phyloP scores from a whole-genome alignment of 495 filamentous ascomycete genomes.

The Talaromyces nanjingensis region DNA sequence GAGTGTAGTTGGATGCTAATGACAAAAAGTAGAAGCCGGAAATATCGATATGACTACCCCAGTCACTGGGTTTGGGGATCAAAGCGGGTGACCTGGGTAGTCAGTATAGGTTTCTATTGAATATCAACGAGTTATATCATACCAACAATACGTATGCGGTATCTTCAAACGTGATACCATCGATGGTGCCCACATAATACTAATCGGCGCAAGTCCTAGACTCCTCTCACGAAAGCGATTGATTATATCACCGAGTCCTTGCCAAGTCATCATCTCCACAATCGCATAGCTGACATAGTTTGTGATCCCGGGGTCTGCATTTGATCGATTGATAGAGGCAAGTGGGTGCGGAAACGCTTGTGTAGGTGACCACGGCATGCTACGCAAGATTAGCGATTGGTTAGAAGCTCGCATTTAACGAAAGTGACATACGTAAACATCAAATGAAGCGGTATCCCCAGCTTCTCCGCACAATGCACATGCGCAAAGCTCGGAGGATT shows the following conservation, averaged over 20 bases:
- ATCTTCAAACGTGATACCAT: slow-evolving; percentile 56
- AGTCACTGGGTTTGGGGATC: slow-evolving; percentile 73
- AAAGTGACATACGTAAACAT: slow-evolving; percentile 75
- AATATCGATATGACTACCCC: slow-evolving; percentile 63
- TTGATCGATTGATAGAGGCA: slow-evolving; percentile 45
- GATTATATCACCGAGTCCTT: slow-evolving; percentile 69
- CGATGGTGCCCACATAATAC: slow-evolving; percentile 58
- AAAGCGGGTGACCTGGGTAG: slow-evolving; percentile 56
- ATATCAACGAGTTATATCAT: slow-evolving; percentile 1
- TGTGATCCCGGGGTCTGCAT: slow-evolving; percentile 46
- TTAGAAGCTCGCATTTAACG: background rate
- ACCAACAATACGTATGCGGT: slow-evolving; percentile 79
- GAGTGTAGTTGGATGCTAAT: slow-evolving; percentile 55
- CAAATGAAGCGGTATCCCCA: slow-evolving; percentile 71
- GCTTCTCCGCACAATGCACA: slow-evolving; percentile 71
- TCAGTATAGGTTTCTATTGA: slow-evolving; percentile 3
- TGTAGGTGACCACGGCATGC: slow-evolving; percentile 55
- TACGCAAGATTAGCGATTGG: slow-evolving; percentile 12
- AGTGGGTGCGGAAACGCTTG: slow-evolving; percentile 49
- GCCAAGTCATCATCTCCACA: slow-evolving; percentile 77
- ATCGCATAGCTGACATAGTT: slow-evolving; percentile 71
- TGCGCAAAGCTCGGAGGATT: slow-evolving; percentile 81
- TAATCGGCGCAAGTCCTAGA: slow-evolving; percentile 62
- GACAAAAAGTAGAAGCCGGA: slow-evolving; percentile 71
- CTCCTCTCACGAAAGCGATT: slow-evolving; percentile 62